Evolutionary conservation across 345 rosid genomes (phyloP).

Genomic region (Citrus unshiu): DNA sequence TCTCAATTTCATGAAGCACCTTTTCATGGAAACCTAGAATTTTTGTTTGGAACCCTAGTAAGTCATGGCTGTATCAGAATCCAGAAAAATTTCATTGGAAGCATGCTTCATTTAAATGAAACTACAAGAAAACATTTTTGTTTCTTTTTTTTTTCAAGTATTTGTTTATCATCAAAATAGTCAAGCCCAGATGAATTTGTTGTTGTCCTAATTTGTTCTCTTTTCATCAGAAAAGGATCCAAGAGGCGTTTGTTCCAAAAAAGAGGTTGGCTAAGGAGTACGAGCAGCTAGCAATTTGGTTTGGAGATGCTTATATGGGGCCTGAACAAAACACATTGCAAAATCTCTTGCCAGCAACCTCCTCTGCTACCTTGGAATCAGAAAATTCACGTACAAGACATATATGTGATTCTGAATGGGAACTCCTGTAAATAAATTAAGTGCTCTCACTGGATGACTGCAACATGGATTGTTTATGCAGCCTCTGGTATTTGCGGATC

Average conservation of each 20-base stretch:
- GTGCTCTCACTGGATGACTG: background rate
- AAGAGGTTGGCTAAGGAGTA: constrained; percentile 66
- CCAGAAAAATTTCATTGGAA: background rate
- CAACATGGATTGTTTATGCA: background rate
- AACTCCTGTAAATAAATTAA: constrained; percentile 42
- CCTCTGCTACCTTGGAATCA: constrained; percentile 11
- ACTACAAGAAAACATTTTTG: background rate
- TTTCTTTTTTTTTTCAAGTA: no score
- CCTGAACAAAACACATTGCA: constrained; percentile 20
- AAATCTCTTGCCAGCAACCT: constrained; percentile 15
- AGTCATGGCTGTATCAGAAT: background rate
- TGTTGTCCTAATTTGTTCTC: background rate
- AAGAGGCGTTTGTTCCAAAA: constrained; percentile 57
- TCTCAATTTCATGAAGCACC: no score
- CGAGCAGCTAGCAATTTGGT: constrained; percentile 72
- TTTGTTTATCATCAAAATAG: background rate
- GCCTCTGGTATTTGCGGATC: constrained; percentile 8
- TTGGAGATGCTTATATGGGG: constrained; percentile 54
- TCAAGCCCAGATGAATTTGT: background rate
- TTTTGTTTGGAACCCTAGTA: background rate
- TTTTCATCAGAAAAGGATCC: constrained; percentile 53
- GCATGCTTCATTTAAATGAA: background rate
- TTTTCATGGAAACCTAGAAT: background rate
- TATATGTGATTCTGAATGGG: constrained; percentile 56
- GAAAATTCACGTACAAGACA: constrained; percentile 16